These are phyloP conservation scores for Blastocystis sp. DNA, from an alignment of 352 stramenopile species.

Conservation along the genomic window DNA sequence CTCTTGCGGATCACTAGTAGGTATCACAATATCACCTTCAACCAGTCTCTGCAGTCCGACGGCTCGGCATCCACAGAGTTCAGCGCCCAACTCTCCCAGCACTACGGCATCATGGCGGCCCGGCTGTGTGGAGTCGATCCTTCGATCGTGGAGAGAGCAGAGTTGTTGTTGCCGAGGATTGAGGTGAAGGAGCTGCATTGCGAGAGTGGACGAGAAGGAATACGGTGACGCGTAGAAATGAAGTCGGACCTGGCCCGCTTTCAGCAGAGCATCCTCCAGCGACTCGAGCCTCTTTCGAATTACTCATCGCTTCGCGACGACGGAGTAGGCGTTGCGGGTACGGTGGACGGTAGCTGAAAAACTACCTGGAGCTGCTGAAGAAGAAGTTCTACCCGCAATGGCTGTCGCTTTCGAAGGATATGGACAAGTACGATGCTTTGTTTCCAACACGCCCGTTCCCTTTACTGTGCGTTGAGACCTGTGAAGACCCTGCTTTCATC, in stretches of 20 bases:
- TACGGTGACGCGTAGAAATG: neutral
- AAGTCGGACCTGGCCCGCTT: neutral
- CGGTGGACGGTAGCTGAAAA: neutral
- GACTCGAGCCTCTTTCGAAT: neutral
- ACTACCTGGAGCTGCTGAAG: conserved; percentile 20
- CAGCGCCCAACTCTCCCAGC: neutral
- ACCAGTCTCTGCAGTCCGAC: neutral
- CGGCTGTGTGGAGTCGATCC: conserved; percentile 3
- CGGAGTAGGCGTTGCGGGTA: conserved; percentile 4
- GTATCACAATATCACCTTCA: conserved; percentile 15
- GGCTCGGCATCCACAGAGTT: neutral
- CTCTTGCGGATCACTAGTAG: neutral
- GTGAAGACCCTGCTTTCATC: too few species aligned
- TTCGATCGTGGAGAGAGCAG: neutral
- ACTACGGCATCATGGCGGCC: conserved; percentile 45
- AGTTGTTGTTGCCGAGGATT: conserved; percentile 21
- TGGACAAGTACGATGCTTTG: too few species aligned
- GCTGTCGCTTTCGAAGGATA: neutral
- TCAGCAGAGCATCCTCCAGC: conserved; percentile 2
- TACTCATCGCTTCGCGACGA: conserved; percentile 22
- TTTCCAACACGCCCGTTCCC: too few species aligned
- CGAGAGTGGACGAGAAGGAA: neutral
- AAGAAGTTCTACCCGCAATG: conserved; percentile 15
- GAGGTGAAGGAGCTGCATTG: conserved; percentile 31
- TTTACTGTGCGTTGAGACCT: too few species aligned